These are phyloP conservation scores for Rhizopogon vinicolor DNA, from an alignment of 768 basidiomycete species.

Conservation along the genomic window DNA sequence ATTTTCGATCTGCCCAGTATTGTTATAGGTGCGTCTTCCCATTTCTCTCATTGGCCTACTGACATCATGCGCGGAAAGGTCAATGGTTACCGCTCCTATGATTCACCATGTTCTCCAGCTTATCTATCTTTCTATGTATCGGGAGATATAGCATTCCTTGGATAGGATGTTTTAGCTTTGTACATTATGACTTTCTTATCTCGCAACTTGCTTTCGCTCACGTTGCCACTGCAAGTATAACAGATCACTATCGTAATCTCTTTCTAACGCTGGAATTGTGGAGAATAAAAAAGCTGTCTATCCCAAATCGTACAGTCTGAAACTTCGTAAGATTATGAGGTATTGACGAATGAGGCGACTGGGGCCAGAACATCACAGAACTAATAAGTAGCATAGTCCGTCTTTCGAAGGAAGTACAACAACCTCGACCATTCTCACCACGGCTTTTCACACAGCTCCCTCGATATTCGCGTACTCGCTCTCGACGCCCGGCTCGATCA, in stretches of 20 bases:
- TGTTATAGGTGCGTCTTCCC: conserved; percentile 63
- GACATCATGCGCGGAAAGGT: conserved; percentile 37
- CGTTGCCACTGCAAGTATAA: background rate
- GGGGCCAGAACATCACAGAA: background rate
- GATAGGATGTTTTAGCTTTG: conserved; percentile 7
- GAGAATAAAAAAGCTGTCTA: background rate
- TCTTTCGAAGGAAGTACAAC: conserved; percentile 1
- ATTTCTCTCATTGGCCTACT: conserved; percentile 1
- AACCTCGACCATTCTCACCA: background rate
- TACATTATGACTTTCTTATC: conserved; percentile 10
- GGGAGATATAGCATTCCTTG: conserved; percentile 1
- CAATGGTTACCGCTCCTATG: conserved; percentile 86
- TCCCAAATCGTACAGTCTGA: background rate
- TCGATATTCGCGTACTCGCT: conserved; percentile 85
- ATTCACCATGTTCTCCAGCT: conserved; percentile 5
- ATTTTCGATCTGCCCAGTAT: conserved; percentile 87
- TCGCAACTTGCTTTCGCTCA: conserved; percentile 4
- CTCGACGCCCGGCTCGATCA: conserved; percentile 95
- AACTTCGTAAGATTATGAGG: background rate
- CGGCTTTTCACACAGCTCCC: conserved; percentile 47
- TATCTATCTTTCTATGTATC: conserved; percentile 10
- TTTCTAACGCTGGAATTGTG: background rate
- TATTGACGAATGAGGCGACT: background rate
- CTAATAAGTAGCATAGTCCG: background rate
- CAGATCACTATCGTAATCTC: background rate